Evolutionary conservation across 495 filamentous ascomycete species (phyloP), one percentile per base, ranked within the genome.

Genomic region (Penicillium desertorum): DNA sequence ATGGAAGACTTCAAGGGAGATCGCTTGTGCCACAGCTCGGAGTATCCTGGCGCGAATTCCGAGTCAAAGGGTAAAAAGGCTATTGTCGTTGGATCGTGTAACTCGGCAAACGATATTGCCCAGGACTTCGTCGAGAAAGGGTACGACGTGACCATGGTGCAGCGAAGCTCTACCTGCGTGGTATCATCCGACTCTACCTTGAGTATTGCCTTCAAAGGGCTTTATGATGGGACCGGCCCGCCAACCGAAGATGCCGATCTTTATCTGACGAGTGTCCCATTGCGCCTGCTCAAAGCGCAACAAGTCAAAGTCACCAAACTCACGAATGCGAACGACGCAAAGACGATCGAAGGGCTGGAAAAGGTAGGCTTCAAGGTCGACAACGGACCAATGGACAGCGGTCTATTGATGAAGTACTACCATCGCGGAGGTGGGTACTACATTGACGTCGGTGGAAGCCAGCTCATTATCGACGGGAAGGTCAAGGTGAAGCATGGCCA

Each of bases 41-140:
- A 89, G 30, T 89, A 88, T 65, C 66, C 76, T 0, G 86, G 86
- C 5, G 84, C 86, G 11, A 75, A 76, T 20, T 37, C 70, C 8
- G 52, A 75, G 32, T 70, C 73, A 1, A 67, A 69, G 20, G 83
- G 82, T 1, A 89, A 86, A 64, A 88, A 86, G 60, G 90, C 83
- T 1, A 71, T 94, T 19, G 82, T 96, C 0, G 80, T 96, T 7
- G 91, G 91, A 5, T 86, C 84, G 29, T 90, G 90, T 70, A 94
- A 92, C 66, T 92, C 88, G 2, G 84, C 79, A 11, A 86, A 92
- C 61, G 91, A 95, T 66, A 95, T 95, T 59, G 86, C 87, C 30
- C 88, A 93, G 65, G 87, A 93, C 61, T 93, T 79, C 64, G 85
- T 84, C 66, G 89, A 93, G 63, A 85, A 88, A 41, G 91, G 91